Conservation (phyloP, 1,139 yeast genomes). For the Nakaseomyces sp. region DNA sequence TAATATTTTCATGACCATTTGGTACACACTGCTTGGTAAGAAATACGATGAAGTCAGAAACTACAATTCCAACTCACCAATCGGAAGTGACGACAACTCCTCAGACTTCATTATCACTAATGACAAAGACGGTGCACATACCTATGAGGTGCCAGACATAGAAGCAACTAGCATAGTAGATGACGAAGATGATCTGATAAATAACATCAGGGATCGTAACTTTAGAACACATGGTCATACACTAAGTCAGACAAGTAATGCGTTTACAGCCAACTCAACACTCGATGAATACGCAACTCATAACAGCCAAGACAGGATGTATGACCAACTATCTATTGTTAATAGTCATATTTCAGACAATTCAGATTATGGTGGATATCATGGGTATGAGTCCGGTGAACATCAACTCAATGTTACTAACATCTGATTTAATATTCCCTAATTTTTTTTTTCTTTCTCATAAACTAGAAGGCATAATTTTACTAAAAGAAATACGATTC, state of each 20-base stretch:
- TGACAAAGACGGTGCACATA: slow-evolving; percentile 2
- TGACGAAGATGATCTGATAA: slow-evolving; percentile 4
- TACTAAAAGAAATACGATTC: no score
- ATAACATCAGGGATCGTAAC: slow-evolving; percentile 1
- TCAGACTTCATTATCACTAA: slow-evolving; percentile 4
- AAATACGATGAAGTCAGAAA: slow-evolving; percentile 1
- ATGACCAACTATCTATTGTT: slow-evolving; percentile 3
- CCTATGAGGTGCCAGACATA: slow-evolving; percentile 4
- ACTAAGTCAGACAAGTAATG: slow-evolving; percentile 1
- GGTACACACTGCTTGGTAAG: slow-evolving; percentile 6
- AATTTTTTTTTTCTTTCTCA: no score
- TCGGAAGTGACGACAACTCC: slow-evolving; percentile 4
- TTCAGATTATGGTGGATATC: background rate
- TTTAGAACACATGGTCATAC: background rate
- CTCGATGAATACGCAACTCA: background rate
- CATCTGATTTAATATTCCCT: background rate
- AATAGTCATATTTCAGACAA: background rate
- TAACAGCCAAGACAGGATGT: background rate
- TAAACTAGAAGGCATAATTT: no score
- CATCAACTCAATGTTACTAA: slow-evolving; percentile 3
- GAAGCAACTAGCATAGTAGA: background rate
- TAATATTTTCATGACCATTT: slow-evolving; percentile 4
- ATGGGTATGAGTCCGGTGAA: background rate
- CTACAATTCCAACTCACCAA: slow-evolving; percentile 6
- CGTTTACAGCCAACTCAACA: background rate